These are phyloP conservation scores for Candida railenensis DNA, from an alignment of 805 yeast genomes.

Conservation along the genomic window DNA sequence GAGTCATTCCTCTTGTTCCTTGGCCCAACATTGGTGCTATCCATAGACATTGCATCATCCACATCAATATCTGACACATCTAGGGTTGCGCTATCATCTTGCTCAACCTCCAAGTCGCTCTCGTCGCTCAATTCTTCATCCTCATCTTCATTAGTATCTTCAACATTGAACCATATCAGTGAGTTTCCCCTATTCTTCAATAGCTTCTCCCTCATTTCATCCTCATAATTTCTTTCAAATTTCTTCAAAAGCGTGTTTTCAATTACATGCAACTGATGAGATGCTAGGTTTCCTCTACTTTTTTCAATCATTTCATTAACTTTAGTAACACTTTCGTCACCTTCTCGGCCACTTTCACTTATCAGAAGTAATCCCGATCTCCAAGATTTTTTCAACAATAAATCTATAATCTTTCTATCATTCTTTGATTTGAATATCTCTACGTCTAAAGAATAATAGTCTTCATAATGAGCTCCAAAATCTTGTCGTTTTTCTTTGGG, in stretches of 20 bases:
- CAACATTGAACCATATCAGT: neutral
- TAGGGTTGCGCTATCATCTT: conserved; percentile 16
- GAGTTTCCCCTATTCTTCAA: neutral
- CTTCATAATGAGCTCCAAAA: conserved; percentile 68
- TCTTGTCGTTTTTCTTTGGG: conserved; percentile 58
- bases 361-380: conserved; percentile 13
- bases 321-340: conserved; percentile 9
- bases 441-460: conserved; percentile 66
- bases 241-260: conserved; percentile 6
- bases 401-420: conserved; percentile 11
- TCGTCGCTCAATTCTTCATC: conserved; percentile 17
- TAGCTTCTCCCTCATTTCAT: conserved; percentile 10
- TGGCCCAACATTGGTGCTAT: conserved; percentile 13
- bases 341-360: conserved; percentile 5
- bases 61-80: conserved; percentile 20
- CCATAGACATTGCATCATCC: conserved; percentile 20
- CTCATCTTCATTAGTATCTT: conserved; percentile 7
- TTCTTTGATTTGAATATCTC: conserved; percentile 46
- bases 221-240: conserved; percentile 11
- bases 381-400: conserved; percentile 24
- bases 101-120: conserved; percentile 24
- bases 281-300: conserved; percentile 6
- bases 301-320: conserved; percentile 9
- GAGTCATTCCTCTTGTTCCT: conserved; percentile 9
- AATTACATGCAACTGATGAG: neutral